Conservation (phyloP, 495 filamentous ascomycete species). For the Podospora anserina region DNA sequence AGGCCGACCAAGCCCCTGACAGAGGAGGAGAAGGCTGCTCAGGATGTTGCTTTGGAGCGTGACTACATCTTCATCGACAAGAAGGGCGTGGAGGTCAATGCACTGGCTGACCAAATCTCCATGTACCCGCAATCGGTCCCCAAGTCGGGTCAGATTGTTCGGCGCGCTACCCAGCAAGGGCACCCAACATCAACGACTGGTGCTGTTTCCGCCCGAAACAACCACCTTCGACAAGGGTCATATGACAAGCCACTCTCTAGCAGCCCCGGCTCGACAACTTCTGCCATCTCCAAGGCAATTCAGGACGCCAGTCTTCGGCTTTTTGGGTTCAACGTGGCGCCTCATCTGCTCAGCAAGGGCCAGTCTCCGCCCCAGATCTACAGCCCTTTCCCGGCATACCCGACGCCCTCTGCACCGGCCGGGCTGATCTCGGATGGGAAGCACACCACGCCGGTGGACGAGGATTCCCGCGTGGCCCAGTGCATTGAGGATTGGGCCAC, state of each 20-base stretch:
- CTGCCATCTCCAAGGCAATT: constrained; percentile 88
- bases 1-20: constrained; percentile 38
- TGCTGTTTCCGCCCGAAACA: constrained; percentile 41
- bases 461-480: constrained; percentile 74
- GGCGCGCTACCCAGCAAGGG: constrained; percentile 63
- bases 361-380: constrained; percentile 76
- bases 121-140: constrained; percentile 58
- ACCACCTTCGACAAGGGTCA: constrained; percentile 63
- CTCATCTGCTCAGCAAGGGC: constrained; percentile 61
- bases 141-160: constrained; percentile 45
- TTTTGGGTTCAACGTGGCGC: constrained; percentile 70
- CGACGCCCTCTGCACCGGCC: constrained; percentile 54
- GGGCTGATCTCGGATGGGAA: constrained; percentile 66
- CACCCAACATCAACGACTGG: neutral
- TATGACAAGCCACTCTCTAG: constrained; percentile 76
- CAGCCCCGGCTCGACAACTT: constrained; percentile 76
- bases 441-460: constrained; percentile 60
- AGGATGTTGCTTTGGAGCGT: constrained; percentile 83
- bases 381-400: constrained; percentile 80
- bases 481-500: constrained; percentile 87
- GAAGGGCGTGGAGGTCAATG: constrained; percentile 90
- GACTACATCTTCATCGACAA: constrained; percentile 98
- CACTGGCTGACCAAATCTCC: constrained; percentile 90
- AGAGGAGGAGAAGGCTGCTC: constrained; percentile 72
- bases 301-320: constrained; percentile 87